Conservation (phyloP, 352 stramenopile genomes). For the Globisporangium spiculum region DNA sequence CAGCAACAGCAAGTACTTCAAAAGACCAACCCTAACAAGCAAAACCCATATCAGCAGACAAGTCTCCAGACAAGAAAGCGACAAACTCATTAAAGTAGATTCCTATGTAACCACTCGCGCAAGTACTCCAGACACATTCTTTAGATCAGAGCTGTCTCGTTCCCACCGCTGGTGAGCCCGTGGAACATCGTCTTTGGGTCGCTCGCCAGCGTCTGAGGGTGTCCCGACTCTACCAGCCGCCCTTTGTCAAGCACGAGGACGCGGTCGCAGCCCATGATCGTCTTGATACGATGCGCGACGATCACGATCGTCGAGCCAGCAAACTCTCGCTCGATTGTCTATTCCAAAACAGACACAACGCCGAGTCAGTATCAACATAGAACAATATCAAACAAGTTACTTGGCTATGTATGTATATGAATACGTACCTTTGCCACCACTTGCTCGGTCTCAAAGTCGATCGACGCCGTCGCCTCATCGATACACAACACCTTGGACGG, state of each 20-base stretch:
- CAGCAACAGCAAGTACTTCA: neutral
- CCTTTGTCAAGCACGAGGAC: slow-evolving; percentile 70
- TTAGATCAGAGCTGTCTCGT: neutral
- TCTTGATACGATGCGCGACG: slow-evolving; percentile 96
- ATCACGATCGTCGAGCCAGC: slow-evolving; percentile 93
- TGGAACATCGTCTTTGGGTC: slow-evolving; percentile 47
- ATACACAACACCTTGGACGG: slow-evolving; percentile 93
- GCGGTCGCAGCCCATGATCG: slow-evolving; percentile 93
- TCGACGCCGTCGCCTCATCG: slow-evolving; percentile 88
- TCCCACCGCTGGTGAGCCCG: slow-evolving; percentile 25
- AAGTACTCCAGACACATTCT: neutral
- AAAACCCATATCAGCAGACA: neutral
- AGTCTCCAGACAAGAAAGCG: neutral
- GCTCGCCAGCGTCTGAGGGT: slow-evolving; percentile 29
- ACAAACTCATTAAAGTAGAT: neutral
- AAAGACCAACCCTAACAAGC: neutral
- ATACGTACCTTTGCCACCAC: slow-evolving; percentile 59
- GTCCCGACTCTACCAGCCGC: slow-evolving; percentile 44
- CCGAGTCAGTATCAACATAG: neutral
- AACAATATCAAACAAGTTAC: neutral
- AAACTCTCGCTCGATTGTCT: slow-evolving; percentile 93
- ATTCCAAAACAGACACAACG: slow-evolving; percentile 9
- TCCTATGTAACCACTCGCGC: neutral
- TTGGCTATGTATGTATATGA: neutral
- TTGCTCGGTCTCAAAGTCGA: slow-evolving; percentile 89